Conservation (phyloP, 768 basidiomycete genomes). For the Mycena vitilis region DNA sequence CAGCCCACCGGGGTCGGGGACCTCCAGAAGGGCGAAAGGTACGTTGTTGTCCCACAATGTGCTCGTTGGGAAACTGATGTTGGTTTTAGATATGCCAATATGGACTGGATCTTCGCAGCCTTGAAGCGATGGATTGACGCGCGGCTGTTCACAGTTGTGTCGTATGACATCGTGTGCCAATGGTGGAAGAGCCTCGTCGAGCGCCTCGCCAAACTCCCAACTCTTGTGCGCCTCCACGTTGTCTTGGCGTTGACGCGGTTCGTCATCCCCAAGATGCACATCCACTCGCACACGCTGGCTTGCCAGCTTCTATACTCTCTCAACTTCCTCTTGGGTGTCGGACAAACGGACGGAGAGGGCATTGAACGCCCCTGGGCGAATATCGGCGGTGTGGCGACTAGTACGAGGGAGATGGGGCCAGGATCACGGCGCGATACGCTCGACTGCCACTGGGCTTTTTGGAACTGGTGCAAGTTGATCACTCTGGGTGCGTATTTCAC, state of each 20-base stretch:
- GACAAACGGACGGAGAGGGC: not conserved
- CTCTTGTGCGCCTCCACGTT: not conserved
- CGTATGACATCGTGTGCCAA: not conserved
- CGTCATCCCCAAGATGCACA: too few relatives aligned
- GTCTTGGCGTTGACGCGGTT: not conserved
- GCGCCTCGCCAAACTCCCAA: not conserved
- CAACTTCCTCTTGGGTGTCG: not conserved
- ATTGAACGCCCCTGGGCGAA: too few relatives aligned
- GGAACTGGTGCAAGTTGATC: too few relatives aligned
- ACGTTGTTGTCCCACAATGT: not conserved
- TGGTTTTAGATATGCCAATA: not conserved
- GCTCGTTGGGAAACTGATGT: not conserved
- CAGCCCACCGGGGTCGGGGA: not conserved
- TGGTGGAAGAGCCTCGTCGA: not conserved
- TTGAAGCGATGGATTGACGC: not conserved
- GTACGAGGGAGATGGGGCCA: too few relatives aligned
- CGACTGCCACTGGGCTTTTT: too few relatives aligned
- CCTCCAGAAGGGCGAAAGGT: not conserved
- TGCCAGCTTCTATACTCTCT: not conserved
- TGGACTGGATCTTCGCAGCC: not conserved
- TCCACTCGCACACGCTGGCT: too few relatives aligned
- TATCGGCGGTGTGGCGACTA: too few relatives aligned
- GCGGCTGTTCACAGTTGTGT: not conserved
- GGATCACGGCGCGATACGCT: too few relatives aligned
- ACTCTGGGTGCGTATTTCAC: not conserved